Percentiles rank a stretch among this genome's conserved stretches.
Evolutionary conservation across 148 eudicot genomes (phyloP).

Genomic region (Camellia lanceoleosa): DNA sequence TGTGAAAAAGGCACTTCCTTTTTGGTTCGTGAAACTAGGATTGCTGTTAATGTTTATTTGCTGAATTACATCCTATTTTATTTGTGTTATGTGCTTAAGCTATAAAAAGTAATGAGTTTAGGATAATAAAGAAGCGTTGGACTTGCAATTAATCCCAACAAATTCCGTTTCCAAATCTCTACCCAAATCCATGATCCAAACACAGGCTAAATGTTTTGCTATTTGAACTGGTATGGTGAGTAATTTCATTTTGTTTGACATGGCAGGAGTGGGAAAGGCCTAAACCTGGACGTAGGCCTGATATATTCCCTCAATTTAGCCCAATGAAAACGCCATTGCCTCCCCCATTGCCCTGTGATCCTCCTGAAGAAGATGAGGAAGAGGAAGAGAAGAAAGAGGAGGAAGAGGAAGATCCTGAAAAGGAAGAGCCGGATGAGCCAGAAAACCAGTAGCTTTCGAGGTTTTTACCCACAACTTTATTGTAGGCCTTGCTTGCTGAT

Average conservation of each 20-base stretch:
- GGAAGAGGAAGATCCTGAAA: slow-evolving; percentile 17
- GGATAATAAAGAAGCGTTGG: no score
- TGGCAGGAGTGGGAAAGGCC: slow-evolving; percentile 82
- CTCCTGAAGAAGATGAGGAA: slow-evolving; percentile 73
- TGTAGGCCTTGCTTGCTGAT: neutral
- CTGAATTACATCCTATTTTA: neutral
- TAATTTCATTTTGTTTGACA: neutral
- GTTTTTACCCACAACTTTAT: neutral
- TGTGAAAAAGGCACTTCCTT: neutral
- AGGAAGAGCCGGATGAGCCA: slow-evolving; percentile 14
- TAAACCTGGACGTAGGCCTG: slow-evolving; percentile 70
- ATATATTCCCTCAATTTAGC: slow-evolving; percentile 75
- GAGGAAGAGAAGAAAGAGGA: slow-evolving; percentile 55
- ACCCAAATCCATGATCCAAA: no score
- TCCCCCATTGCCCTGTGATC: slow-evolving; percentile 73
- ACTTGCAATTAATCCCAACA: neutral
- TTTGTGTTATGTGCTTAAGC: neutral
- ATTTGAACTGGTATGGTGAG: neutral
- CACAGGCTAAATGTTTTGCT: neutral
- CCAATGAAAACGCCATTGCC: slow-evolving; percentile 95
- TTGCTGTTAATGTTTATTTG: neutral
- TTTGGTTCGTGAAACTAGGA: neutral
- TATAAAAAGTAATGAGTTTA: no score
- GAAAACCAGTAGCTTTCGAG: slow-evolving; percentile 7
- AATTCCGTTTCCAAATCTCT: no score